These are phyloP conservation scores for Dacryopinax spathularia DNA, from an alignment of 768 basidiomycete species.

Conservation along the genomic window DNA sequence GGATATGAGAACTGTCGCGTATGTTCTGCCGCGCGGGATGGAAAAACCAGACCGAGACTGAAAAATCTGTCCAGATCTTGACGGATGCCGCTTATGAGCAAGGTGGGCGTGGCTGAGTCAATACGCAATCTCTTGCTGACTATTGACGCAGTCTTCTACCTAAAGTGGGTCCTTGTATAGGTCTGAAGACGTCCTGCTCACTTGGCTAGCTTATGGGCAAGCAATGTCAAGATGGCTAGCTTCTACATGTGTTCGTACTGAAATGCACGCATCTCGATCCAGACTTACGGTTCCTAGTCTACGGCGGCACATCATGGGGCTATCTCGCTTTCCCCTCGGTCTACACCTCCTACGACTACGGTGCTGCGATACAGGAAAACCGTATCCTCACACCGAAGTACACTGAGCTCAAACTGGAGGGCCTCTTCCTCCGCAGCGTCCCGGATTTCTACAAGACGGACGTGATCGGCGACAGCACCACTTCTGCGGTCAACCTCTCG, in stretches of 20 bases:
- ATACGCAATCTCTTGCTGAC: neutral
- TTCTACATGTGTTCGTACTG: conserved; percentile 66
- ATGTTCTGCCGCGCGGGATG: neutral
- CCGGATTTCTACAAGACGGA: conserved; percentile 70
- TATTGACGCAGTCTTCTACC: conserved; percentile 55
- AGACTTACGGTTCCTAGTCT: conserved; percentile 1
- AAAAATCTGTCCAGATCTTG: neutral
- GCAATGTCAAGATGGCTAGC: conserved; percentile 66
- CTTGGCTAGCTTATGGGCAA: conserved; percentile 51
- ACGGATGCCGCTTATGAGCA: neutral
- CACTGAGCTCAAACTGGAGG: conserved; percentile 64
- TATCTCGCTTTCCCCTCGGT: conserved; percentile 56
- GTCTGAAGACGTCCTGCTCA: neutral
- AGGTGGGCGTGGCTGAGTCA: neutral
- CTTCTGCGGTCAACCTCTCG: conserved; percentile 30
- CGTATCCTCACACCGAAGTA: conserved; percentile 52
- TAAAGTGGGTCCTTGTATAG: neutral
- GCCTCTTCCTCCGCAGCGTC: conserved; percentile 66
- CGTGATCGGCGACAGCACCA: conserved; percentile 46
- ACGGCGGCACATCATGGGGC: conserved; percentile 75
- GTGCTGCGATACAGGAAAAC: conserved; percentile 40
- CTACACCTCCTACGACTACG: conserved; percentile 60
- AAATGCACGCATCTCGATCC: neutral
- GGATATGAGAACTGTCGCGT: conserved; percentile 20
- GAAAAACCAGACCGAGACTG: too few relatives aligned